Evolutionary conservation across 148 eudicot genomes (phyloP), one percentile per base, ranked within the genome.

Genomic region (Euryodendron excelsum): DNA sequence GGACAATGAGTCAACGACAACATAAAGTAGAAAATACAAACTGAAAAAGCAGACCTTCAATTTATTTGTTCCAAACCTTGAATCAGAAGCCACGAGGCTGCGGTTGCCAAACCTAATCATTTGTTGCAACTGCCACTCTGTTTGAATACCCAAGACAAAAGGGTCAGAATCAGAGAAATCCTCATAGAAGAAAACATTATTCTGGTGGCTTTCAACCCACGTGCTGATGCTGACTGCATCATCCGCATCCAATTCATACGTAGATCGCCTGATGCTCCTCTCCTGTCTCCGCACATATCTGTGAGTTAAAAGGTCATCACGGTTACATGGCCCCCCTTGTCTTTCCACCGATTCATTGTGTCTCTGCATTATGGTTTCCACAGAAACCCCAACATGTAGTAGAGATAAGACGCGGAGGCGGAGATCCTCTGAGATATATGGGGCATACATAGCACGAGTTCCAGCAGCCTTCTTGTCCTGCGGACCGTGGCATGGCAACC

Each of bases 41-140:
- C 15, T 36, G 53, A 25, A 13, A 81, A 61, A 66, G 69, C 87
- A 76, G 28, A 95, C 99, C 99, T 95, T 90, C 72, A 93, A 73
- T 81, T 93, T 95, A 83, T 93, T 81, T 28, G 90, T 86, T 41
- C 96, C 99, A 74, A 95, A 93, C 80, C 86, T 89, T 11, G 94
- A 93, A 88, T 91, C 88, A 80, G 90, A 90, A 78, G 88, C 93
- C 77, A 95, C 72, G 31, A 95, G 96, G 74, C 93, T 78, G 65
- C 83, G 84, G 81, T 93, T 93, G 28, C 99, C 99, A 88, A 91
- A 95, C 58, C 86, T 94, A 70, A 93, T 88, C 99, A 95, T 86
- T 77, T 93, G 99, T 59, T 95, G 99, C 93, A 95, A 83, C 80
- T 95, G 99, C 99, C 99, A 95, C 75, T 95, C 99, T 36, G 96